Evolutionary conservation across 2,329 filamentous ascomycete species (phyloP).

Genomic region (Talaromyces albobiverticillius): DNA sequence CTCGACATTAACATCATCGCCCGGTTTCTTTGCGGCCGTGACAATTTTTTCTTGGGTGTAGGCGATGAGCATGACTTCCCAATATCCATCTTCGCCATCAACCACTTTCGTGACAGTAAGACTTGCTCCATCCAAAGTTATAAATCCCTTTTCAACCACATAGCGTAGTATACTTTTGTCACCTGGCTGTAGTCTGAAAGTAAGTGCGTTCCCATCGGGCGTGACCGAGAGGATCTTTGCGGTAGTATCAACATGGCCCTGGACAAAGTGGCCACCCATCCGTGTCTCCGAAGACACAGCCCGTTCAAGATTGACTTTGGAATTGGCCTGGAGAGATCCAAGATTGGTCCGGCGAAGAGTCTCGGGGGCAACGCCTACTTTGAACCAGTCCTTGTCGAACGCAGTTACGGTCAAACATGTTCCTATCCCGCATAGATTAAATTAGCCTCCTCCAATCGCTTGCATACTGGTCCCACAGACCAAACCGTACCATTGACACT

Average conservation of each 20-base stretch:
- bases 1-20: conserved; percentile 86
- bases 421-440: conserved; percentile 34
- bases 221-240: conserved; percentile 70
- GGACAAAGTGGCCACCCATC: conserved; percentile 98
- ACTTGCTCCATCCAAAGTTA: conserved; percentile 91
- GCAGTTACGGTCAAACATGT: conserved; percentile 91
- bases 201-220: conserved; percentile 85
- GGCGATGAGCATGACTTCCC: conserved; percentile 94
- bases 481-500: conserved; percentile 71
- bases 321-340: conserved; percentile 64
- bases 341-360: conserved; percentile 94
- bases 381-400: conserved; percentile 66
- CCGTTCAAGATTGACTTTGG: conserved; percentile 85
- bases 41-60: conserved; percentile 95
- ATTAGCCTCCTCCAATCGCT: conserved; percentile 1
- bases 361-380: conserved; percentile 90
- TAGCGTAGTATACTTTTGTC: conserved; percentile 72
- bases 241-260: conserved; percentile 92
- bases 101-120: conserved; percentile 86
- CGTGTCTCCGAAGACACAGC: conserved; percentile 87
- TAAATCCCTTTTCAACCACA: conserved; percentile 93
- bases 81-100: conserved; percentile 76
- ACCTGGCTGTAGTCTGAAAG: conserved; percentile 75
- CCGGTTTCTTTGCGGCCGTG: conserved; percentile 71
- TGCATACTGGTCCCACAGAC: background rate